Evolutionary conservation across 139 green algal genomes (phyloP).

Genomic region (Tetradesmus obliquus): DNA sequence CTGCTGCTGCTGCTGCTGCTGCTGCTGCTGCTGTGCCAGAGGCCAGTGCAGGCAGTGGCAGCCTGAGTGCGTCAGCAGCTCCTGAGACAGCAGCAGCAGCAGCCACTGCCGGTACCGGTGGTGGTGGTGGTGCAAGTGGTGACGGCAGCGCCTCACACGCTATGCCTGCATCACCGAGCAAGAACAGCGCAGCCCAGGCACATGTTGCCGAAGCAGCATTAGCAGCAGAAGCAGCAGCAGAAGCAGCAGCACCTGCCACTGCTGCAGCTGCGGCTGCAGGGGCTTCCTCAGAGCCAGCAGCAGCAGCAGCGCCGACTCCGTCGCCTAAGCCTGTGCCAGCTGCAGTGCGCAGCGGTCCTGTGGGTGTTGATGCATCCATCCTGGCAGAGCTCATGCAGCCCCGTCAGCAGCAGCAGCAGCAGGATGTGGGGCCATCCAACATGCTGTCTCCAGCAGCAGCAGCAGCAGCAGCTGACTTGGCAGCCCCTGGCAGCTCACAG

Average conservation of each 20-base stretch:
- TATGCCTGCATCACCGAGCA: background rate
- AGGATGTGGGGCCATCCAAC: background rate
- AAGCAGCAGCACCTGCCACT: background rate
- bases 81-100: background rate
- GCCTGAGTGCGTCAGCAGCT: background rate
- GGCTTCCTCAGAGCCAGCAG: background rate
- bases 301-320: background rate
- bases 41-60: background rate
- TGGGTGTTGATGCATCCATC: background rate
- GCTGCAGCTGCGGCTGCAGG: background rate
- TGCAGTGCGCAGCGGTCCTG: background rate
- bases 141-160: background rate
- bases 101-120: background rate
- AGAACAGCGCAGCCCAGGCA: background rate
- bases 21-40: background rate
- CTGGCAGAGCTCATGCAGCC: conserved; percentile 9
- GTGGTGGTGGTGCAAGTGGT: background rate
- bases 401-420: background rate
- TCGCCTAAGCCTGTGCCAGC: background rate
- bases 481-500: background rate
- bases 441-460: background rate
- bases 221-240: background rate
- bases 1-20: background rate
- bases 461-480: background rate
- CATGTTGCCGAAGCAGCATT: background rate